These are phyloP conservation scores for Pichia sp. DNA, from an alignment of 1,139 yeast species.

Conservation along the genomic window DNA sequence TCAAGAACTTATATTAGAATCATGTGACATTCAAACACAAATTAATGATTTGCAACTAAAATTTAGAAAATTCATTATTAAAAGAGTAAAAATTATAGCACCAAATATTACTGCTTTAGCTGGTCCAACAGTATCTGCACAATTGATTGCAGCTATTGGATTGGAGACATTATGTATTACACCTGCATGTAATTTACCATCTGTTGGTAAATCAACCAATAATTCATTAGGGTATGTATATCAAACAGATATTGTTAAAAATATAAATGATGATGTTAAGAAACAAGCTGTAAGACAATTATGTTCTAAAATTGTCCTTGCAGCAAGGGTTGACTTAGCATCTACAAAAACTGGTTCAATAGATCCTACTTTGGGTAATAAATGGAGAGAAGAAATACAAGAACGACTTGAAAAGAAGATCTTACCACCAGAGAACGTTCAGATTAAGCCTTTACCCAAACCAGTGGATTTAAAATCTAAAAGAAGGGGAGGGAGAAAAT, in stretches of 20 bases:
- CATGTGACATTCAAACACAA: constrained; percentile 29
- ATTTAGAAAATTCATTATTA: constrained; percentile 51
- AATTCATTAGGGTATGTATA: constrained; percentile 60
- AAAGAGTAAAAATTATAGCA: constrained; percentile 54
- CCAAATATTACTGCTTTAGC: constrained; percentile 75
- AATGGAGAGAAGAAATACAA: constrained; percentile 54
- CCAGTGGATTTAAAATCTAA: constrained; percentile 77
- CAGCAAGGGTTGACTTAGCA: constrained; percentile 68
- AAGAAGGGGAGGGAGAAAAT: constrained; percentile 79
- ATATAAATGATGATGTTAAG: constrained; percentile 50
- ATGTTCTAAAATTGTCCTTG: constrained; percentile 73
- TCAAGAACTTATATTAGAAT: constrained; percentile 22
- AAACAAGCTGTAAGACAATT: constrained; percentile 72
- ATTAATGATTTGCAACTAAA: constrained; percentile 7
- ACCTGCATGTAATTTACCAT: constrained; percentile 80
- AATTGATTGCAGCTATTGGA: constrained; percentile 70
- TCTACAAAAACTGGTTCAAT: constrained; percentile 25
- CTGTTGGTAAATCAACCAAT: constrained; percentile 54
- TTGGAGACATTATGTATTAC: constrained; percentile 61
- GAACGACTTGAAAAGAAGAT: constrained; percentile 63
- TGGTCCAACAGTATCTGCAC: constrained; percentile 71
- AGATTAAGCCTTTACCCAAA: constrained; percentile 71
- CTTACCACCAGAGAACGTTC: constrained; percentile 69
- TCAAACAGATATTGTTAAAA: constrained; percentile 46
- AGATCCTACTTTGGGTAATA: constrained; percentile 44